phyloP scores from a whole-genome alignment of 2,329 filamentous ascomycete genomes.

The Penicillium sp. region DNA sequence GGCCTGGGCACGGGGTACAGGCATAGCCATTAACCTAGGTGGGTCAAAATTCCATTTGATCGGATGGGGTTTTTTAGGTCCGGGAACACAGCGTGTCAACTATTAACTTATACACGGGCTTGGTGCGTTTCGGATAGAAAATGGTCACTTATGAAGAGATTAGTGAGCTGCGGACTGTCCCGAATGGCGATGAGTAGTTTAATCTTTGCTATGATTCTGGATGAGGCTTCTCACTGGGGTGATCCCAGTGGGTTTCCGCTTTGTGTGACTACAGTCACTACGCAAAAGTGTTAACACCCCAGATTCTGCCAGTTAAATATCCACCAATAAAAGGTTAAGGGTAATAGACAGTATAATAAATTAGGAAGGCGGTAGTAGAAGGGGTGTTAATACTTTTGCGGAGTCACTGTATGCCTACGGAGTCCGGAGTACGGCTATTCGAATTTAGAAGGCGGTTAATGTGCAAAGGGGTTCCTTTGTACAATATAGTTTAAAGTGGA shows the following conservation, averaged over 20 bases:
- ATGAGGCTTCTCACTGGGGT: constrained; percentile 52
- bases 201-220: constrained; percentile 55
- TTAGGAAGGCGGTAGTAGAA: too few relatives aligned
- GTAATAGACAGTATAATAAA: too few relatives aligned
- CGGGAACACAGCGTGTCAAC: constrained; percentile 30
- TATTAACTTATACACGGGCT: constrained; percentile 43
- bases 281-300: too few relatives aligned
- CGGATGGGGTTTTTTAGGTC: constrained; percentile 48
- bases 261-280: constrained; percentile 53
- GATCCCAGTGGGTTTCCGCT: constrained; percentile 57
- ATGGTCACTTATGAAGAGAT: constrained; percentile 32
- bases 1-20: not conserved
- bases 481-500: not conserved
- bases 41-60: constrained; percentile 37
- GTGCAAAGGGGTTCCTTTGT: constrained; percentile 3
- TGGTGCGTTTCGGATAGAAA: constrained; percentile 47
- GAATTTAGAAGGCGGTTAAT: constrained; percentile 15
- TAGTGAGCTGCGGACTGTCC: constrained; percentile 39
- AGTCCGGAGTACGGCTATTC: constrained; percentile 6
- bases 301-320: too few relatives aligned
- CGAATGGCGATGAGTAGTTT: constrained; percentile 53
- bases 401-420: constrained; percentile 49
- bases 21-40: constrained; percentile 14
- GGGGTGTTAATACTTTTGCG: too few relatives aligned
- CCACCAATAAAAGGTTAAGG: too few relatives aligned